Conservation (phyloP, 768 basidiomycete species). For the Kwoniella sp. region DNA sequence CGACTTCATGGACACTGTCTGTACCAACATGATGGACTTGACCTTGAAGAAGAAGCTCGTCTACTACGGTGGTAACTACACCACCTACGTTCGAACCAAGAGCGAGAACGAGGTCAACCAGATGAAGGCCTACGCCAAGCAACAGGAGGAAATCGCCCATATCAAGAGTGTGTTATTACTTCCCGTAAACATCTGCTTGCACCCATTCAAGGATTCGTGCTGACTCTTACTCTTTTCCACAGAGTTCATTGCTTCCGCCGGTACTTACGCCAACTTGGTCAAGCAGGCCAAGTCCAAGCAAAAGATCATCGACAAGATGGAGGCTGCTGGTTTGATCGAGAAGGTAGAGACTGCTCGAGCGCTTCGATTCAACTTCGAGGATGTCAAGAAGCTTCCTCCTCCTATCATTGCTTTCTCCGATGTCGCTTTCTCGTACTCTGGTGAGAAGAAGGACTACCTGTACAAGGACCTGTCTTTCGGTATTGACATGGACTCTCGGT, state of each 20-base stretch:
- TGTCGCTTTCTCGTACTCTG: constrained; percentile 94
- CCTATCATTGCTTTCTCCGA: constrained; percentile 95
- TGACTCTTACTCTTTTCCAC: constrained; percentile 41
- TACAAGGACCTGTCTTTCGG: constrained; percentile 91
- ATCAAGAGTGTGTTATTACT: constrained; percentile 88
- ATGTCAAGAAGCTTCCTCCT: constrained; percentile 86
- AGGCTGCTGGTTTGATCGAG: constrained; percentile 94
- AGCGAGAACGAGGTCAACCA: constrained; percentile 98
- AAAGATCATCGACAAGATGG: constrained; percentile 99
- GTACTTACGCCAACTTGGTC: constrained; percentile 98
- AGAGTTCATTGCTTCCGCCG: constrained; percentile 96
- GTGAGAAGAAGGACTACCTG: constrained; percentile 80
- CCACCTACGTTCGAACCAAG: constrained; percentile 95
- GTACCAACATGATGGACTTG: constrained; percentile 97
- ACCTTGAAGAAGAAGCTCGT: constrained; percentile 84
- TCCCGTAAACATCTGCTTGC: too few relatives aligned
- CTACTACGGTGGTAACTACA: constrained; percentile 95
- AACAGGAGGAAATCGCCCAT: constrained; percentile 97
- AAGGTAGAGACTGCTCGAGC: constrained; percentile 75
- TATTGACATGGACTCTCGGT: constrained; percentile 68
- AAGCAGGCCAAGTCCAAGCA: constrained; percentile 99
- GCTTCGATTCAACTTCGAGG: constrained; percentile 93
- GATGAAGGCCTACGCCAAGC: constrained; percentile 99
- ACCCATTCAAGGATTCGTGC: too few relatives aligned
- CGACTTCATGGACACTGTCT: constrained; percentile 96